Base-by-base conservation (phyloP, 352 stramenopile species). In the Phytophthora pistaciae region DNA sequence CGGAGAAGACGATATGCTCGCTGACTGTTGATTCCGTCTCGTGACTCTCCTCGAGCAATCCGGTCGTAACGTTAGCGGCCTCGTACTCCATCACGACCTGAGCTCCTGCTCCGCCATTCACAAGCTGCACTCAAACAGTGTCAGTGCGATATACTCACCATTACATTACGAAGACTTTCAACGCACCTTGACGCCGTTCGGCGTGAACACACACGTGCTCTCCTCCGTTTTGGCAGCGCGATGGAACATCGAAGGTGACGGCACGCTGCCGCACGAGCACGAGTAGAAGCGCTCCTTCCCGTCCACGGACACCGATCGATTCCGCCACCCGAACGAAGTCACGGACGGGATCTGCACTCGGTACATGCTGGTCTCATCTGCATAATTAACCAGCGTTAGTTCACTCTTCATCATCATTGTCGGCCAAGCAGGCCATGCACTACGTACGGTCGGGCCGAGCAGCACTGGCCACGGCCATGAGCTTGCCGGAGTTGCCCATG, bases 1-100 rank as follows among this genome's bases (percentile, higher is more conserved):
- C 81, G 0, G 81, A 90, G 75, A 89, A 91, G 10, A 88, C 82
- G 21, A 91, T 70, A 57, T 89, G 83, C 44, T 91, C 79, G 25
- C 84, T 91, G 20, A 91, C 72, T 1, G 78, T 83, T 0, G 73
- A 53, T 7, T 87, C 76, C 14, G 78, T 59, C 1, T 79, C 68
- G 20, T 70, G 29, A 25, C 8, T 77, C 5, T 71, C 54, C 25
- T 80, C 55, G 40, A 80, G 68, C 52, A 80, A 36, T 8, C n/a
- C 60, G 3, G 63, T 64, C 3, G 62, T 60, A 25, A 36, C 31
- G 7, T 36, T 36, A 18, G 55, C 74, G 0, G 74, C 57, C 38
- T 80, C 74, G 27, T 72, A 75, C 42, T 80, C 74, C 31, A 66
- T 61, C 29, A 73, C 57, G 20, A 54, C 16, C 21, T 53, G 50